These are phyloP conservation scores for Nothophoma quercina DNA, from an alignment of 2,329 filamentous ascomycete genomes.

Conservation along the genomic window DNA sequence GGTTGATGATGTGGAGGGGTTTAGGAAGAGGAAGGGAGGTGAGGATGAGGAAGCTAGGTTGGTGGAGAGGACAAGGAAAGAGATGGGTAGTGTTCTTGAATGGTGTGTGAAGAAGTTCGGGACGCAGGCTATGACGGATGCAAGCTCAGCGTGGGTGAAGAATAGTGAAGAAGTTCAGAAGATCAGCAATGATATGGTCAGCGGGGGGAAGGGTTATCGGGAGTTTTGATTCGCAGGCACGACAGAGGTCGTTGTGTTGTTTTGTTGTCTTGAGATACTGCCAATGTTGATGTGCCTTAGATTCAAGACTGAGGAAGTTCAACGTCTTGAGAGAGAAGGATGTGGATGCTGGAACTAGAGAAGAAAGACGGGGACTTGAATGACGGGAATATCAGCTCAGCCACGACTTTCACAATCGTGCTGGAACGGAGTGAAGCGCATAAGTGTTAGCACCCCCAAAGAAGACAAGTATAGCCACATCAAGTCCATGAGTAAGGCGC, in stretches of 20 bases:
- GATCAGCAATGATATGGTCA: slow-evolving; percentile 55
- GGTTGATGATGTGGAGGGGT: slow-evolving; percentile 49
- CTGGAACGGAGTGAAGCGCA: slow-evolving; percentile 18
- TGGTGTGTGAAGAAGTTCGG: slow-evolving; percentile 59
- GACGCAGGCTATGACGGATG: slow-evolving; percentile 52
- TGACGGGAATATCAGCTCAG: too few relatives aligned
- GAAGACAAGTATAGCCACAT: too few relatives aligned
- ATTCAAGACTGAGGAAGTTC: too few relatives aligned
- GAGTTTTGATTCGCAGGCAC: slow-evolving; percentile 54
- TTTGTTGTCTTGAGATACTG: too few relatives aligned
- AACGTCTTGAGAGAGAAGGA: too few relatives aligned
- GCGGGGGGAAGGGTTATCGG: slow-evolving; percentile 54
- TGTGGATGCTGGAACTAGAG: too few relatives aligned
- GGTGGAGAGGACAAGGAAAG: slow-evolving; percentile 44
- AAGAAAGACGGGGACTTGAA: too few relatives aligned
- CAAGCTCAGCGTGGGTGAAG: slow-evolving; percentile 53
- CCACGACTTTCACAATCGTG: too few relatives aligned
- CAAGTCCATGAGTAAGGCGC: not conserved
- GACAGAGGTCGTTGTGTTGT: too few relatives aligned
- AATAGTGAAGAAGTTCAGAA: slow-evolving; percentile 50
- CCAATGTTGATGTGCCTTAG: too few relatives aligned
- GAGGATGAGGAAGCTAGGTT: slow-evolving; percentile 31
- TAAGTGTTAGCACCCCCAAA: not conserved
- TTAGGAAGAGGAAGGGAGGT: slow-evolving; percentile 38
- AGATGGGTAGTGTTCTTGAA: slow-evolving; percentile 52